These are phyloP conservation scores for Colletotrichum neosansevieriae DNA, from an alignment of 2,329 filamentous ascomycete species.

Conservation along the genomic window DNA sequence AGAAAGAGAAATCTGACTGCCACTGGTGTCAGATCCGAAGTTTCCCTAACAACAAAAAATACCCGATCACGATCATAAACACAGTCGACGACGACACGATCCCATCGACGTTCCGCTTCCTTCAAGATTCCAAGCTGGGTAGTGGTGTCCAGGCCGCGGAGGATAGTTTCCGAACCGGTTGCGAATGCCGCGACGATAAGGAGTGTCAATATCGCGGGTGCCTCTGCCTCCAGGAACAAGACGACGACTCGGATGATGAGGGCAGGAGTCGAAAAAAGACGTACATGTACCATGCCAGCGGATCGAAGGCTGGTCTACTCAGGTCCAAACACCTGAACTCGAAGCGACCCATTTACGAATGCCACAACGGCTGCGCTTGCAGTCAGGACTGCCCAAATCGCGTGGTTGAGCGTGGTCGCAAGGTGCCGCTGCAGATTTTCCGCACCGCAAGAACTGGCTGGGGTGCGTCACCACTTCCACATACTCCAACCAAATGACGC, in stretches of 20 bases:
- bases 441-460: slow-evolving; percentile 79
- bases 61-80: slow-evolving; percentile 75
- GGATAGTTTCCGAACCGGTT: slow-evolving; percentile 75
- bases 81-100: slow-evolving; percentile 66
- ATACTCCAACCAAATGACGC: not conserved
- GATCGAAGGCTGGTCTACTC: slow-evolving; percentile 64
- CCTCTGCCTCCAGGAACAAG: slow-evolving; percentile 75
- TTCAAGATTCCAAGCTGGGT: slow-evolving; percentile 70
- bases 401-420: slow-evolving; percentile 80
- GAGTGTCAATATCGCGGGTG: slow-evolving; percentile 78
- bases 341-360: slow-evolving; percentile 80
- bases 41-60: slow-evolving; percentile 61
- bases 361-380: slow-evolving; percentile 79
- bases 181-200: slow-evolving; percentile 71
- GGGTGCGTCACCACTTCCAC: slow-evolving; percentile 62
- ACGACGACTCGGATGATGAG: slow-evolving; percentile 60
- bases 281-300: slow-evolving; percentile 75
- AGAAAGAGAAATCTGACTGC: slow-evolving; percentile 59
- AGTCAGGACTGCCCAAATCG: slow-evolving; percentile 75
- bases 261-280: slow-evolving; percentile 42
- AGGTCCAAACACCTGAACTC: slow-evolving; percentile 64
- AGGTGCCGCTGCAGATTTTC: slow-evolving; percentile 81
- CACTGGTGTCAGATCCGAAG: slow-evolving; percentile 72
- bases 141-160: slow-evolving; percentile 70
- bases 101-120: slow-evolving; percentile 76